Conservation (phyloP, 371 early-diverging fungal species). For the Paraphysoderma sedebokerense region DNA sequence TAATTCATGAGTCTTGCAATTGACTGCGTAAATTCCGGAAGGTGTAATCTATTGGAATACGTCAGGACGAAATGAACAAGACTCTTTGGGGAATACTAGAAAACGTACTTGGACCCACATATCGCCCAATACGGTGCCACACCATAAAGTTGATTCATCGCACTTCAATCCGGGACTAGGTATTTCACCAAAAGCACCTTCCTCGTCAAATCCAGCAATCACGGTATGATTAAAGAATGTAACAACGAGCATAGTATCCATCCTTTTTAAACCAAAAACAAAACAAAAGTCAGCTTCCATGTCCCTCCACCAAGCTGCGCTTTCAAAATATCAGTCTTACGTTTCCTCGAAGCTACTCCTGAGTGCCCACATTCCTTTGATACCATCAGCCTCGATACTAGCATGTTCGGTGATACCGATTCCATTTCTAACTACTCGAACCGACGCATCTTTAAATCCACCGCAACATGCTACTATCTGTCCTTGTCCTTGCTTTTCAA, state of each 20-base stretch:
- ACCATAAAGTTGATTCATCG: conserved; percentile 27
- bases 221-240: conserved; percentile 37
- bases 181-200: conserved; percentile 24
- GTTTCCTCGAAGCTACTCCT: too few relatives aligned
- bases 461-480: conserved; percentile 82
- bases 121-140: conserved; percentile 14
- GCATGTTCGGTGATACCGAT: conserved; percentile 57
- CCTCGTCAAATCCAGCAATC: conserved; percentile 17
- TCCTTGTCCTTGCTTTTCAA: conserved; percentile 57
- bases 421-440: conserved; percentile 73
- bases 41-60: too few relatives aligned
- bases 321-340: too few relatives aligned
- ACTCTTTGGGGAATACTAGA: too few relatives aligned
- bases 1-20: too few relatives aligned
- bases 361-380: too few relatives aligned
- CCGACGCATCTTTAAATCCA: conserved; percentile 42
- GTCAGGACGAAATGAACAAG: too few relatives aligned
- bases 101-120: conserved; percentile 26
- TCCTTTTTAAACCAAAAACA: too few relatives aligned
- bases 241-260: conserved; percentile 27
- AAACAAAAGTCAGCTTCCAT: too few relatives aligned
- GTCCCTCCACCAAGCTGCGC: too few relatives aligned
- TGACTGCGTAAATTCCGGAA: too few relatives aligned
- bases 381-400: conserved; percentile 32
- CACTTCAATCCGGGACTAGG: conserved; percentile 22